Conservation (phyloP, 768 basidiomycete species). For the Leccinum obscurum region DNA sequence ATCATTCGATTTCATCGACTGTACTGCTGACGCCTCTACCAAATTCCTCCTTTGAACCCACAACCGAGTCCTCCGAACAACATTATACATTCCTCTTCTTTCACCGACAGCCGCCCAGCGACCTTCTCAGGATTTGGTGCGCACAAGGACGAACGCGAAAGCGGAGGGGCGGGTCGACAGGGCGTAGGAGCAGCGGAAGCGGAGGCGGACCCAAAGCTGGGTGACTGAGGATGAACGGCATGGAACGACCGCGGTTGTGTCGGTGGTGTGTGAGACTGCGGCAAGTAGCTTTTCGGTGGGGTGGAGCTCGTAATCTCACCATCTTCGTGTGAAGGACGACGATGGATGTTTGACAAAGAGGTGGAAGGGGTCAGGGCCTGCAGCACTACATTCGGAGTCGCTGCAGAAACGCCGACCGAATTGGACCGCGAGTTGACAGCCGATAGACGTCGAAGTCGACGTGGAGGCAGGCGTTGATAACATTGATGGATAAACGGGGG, state of each 20-base stretch:
- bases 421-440: slow-evolving; percentile 26
- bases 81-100: slow-evolving; percentile 71
- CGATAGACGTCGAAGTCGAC: slow-evolving; percentile 27
- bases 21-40: background rate
- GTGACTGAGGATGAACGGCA: slow-evolving; percentile 26
- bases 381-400: slow-evolving; percentile 2
- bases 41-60: slow-evolving; percentile 13
- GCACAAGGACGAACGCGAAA: slow-evolving; percentile 30
- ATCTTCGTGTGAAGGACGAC: slow-evolving; percentile 48
- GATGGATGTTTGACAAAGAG: slow-evolving; percentile 14
- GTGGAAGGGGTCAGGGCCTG: background rate
- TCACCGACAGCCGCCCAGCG: slow-evolving; percentile 73
- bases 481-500: slow-evolving; percentile 5
- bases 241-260: slow-evolving; percentile 50
- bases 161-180: slow-evolving; percentile 33
- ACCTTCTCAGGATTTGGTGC: slow-evolving; percentile 61
- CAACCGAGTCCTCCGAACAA: slow-evolving; percentile 75
- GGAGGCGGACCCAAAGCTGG: slow-evolving; percentile 25
- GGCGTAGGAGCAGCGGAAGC: slow-evolving; percentile 23
- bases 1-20: slow-evolving; percentile 32
- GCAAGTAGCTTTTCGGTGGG: slow-evolving; percentile 36
- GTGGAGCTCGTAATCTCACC: slow-evolving; percentile 49
- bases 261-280: slow-evolving; percentile 45
- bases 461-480: slow-evolving; percentile 16
- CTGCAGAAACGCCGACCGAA: slow-evolving; percentile 21